Base-by-base conservation (phyloP, 73 alveolate genomes). In the Paramecium sexaurelia region DNA sequence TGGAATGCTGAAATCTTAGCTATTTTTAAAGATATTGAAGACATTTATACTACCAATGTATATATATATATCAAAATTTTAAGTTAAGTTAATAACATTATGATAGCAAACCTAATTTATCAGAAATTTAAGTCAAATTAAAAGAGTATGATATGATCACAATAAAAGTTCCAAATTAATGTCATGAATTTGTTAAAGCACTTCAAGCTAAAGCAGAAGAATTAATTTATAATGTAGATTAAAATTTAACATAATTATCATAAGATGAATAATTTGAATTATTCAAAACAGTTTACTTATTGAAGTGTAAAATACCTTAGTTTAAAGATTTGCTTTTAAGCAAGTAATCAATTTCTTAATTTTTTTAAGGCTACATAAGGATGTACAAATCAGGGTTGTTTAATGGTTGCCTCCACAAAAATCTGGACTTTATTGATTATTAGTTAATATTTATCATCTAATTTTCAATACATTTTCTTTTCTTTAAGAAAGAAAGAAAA, bases 71-170 rank as follows among this genome's bases (percentile, higher is more conserved):
- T 78, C 8, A 13, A 11, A 10, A 5, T 11, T 27, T 13, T 69
- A 5, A 78, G 90, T 78, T 78, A 78, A 78, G 75, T 40, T 22
- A 78, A 4, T 27, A 78, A 6, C 13, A 7, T 78, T 78, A 78
- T 78, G 90, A 78, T 78, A 39, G 51, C 1, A 78, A 78, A 78
- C 90, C 90, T 41, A 26, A 32, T 20, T 78, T 78, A 7, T 39
- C 73, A 0, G 90, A 78, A 3, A 39, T 78, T 19, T 22, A 78
- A 45, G 68, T 40, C 1, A 78, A 78, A 78, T 29, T 78, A 24
- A 45, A 39, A 78, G 68, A 78, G 24, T 78, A 78, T 78, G 90
- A 78, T 19, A 37, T 22, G 45, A 24, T 78, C 1, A 2, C 55
- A 0, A 24, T 78, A 0, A 78, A 78, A 45, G 17, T 36, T 15